Base-by-base conservation (phyloP, 179 eudicot genomes). In the Beta corolliflora region DNA sequence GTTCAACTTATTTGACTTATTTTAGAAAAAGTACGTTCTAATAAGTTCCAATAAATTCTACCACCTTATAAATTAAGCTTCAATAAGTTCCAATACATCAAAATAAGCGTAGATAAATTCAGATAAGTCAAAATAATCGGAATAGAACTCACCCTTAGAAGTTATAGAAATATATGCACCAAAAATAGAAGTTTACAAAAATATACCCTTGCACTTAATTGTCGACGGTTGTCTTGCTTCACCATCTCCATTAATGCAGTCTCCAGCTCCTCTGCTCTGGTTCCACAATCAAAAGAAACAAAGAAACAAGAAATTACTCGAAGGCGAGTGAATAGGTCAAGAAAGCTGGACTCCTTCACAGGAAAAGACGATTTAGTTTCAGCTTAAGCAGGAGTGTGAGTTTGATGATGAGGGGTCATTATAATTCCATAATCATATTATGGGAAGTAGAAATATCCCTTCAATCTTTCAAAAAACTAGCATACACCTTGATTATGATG, bases 191-290 rank as follows among this genome's bases (percentile, higher is more conserved):
- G 5, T 76, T 12, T 25, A 21, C 67, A 61, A 8, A 59, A 50
- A 79, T 25, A 74, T 89, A 96, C 99, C 93, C 80, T 84, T 80
- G 99, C 98, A 91, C 94, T 93, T 81, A 96, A 73, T 86, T 94
- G 89, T 56, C 97, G 92, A 72, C 99, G 91, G 81, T 96, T 96
- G 87, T 96, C 99, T 87, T 94, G 99, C 89, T 92, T 93, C 80
- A 94, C 99, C 93, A 96, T 94, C 91, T 97, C 99, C 99, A 94
- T 93, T 71, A 97, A 78, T 50, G 99, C 98, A 79, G 89, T 90
- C 88, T 97, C 99, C 79, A 97, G 91, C 89, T 97, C 99, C 85
- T 97, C 99, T 55, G 99, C 96, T 86, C 99, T 96, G 85, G 64
- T 58, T 45, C 29, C 83, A 72, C 31, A 79, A 56, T 61, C 64